Evolutionary conservation across 306 rosid genomes (phyloP).

Genomic region (Cicer yamashitae): DNA sequence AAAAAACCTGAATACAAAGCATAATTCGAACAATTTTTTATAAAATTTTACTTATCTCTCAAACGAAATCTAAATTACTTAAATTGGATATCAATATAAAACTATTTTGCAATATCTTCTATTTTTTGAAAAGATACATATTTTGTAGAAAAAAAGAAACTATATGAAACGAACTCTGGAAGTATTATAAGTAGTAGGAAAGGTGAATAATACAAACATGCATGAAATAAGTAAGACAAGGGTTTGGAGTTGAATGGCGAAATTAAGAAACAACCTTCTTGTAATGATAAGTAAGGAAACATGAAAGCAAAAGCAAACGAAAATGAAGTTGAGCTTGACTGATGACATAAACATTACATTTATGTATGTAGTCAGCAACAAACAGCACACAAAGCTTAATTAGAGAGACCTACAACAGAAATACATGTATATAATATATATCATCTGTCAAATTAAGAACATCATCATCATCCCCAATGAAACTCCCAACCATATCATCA

Average conservation of each 20-base stretch:
- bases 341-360: neutral
- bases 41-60: too few relatives aligned
- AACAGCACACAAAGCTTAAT: neutral
- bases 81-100: too few relatives aligned
- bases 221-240: neutral
- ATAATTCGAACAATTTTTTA: too few relatives aligned
- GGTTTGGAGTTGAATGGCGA: neutral
- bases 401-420: neutral
- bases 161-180: too few relatives aligned
- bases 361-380: neutral
- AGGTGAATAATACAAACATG: too few relatives aligned
- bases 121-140: too few relatives aligned
- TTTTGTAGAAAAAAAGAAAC: too few relatives aligned
- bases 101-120: too few relatives aligned
- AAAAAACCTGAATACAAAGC: too few relatives aligned
- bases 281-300: neutral
- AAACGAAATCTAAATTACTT: too few relatives aligned
- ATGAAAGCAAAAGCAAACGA: neutral
- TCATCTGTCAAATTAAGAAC: neutral
- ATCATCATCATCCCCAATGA: slow-evolving; percentile 15
- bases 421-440: neutral
- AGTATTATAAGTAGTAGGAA: too few relatives aligned
- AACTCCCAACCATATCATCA: slow-evolving; percentile 32
- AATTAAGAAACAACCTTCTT: neutral
- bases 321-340: neutral